These are phyloP conservation scores for Drechslera avenae DNA, from an alignment of 2,329 filamentous ascomycete genomes.

Conservation along the genomic window DNA sequence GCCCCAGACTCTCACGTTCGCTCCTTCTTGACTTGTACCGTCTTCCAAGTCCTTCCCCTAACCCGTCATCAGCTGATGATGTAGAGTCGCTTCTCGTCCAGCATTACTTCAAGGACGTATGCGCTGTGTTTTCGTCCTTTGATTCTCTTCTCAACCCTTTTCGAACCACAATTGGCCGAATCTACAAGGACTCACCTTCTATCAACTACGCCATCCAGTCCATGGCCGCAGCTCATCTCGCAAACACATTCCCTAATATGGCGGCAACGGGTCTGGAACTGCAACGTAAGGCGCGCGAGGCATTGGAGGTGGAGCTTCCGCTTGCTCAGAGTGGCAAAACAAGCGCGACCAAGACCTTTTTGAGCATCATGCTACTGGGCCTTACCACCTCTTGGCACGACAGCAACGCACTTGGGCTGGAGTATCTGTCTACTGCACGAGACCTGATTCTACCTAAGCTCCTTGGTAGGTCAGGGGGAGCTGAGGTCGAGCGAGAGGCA, in stretches of 20 bases:
- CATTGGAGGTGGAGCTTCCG: constrained; percentile 56
- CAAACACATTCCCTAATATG: constrained; percentile 62
- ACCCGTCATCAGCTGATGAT: constrained; percentile 48
- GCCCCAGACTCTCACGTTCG: constrained; percentile 44
- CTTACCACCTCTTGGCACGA: constrained; percentile 67
- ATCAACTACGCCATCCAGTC: constrained; percentile 67
- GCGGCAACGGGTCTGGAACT: constrained; percentile 56
- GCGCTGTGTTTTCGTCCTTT: constrained; percentile 66
- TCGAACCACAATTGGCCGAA: constrained; percentile 61
- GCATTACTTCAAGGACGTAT: constrained; percentile 68
- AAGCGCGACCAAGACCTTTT: constrained; percentile 57
- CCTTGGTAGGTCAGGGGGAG: constrained; percentile 39
- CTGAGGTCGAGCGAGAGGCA: constrained; percentile 43
- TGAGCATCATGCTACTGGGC: constrained; percentile 64
- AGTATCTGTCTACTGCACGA: constrained; percentile 57
- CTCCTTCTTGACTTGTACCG: constrained; percentile 49
- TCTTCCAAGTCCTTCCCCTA: constrained; percentile 41
- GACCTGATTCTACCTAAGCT: constrained; percentile 53
- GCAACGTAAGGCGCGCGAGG: constrained; percentile 59
- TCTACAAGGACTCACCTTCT: constrained; percentile 63
- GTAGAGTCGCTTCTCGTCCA: constrained; percentile 63
- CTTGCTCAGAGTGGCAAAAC: constrained; percentile 50
- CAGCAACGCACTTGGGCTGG: constrained; percentile 59
- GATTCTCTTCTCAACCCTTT: constrained; percentile 67
- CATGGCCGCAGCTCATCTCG: constrained; percentile 66